Evolutionary conservation across 352 stramenopile genomes (phyloP), one percentile per base, ranked within the genome.

Genomic region (Phytopythium aichiense): DNA sequence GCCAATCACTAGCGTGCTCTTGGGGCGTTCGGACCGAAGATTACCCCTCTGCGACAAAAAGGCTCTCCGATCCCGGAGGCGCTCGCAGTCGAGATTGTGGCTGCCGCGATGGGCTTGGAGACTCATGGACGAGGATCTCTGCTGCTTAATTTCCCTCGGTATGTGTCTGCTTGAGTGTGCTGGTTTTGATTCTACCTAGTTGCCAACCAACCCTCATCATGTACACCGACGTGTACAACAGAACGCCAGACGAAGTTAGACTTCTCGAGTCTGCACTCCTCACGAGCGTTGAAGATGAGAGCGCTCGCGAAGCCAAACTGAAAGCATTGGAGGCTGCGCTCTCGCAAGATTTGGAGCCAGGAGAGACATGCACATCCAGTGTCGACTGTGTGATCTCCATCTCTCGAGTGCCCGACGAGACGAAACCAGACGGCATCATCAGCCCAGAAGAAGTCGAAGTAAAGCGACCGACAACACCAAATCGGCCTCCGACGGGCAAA

Each of bases 121-220:
- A 1, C 5, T 16, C 43, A 16, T 3, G 50, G 12, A 35, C 12
- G 28, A 37, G 28, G 23, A 22, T 35, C 28, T 16, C 18, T 58
- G 13, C 59, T 89, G 1, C 78, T 81, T 63, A 87, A 89, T 58
- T 89, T 86, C 40, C 80, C 80, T 46, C 63, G 77, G 76, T 86
- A 48, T 6, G 31, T 22, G 22, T 22, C 42, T 46, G 15, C 15
- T 23, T 46, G 40, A 12, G 15, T n/a, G 5, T 46, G 6, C 20
- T 25, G 7, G 7, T 31, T 43, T 40, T 28, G 12, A 23, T 20
- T 53, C 18, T 31, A 46, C 43, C 61, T 12, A 20, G 35, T 40
- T 40, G 35, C 35, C 12, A 40, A 40, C 12, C 35, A 0, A 40
- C 35, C 35, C 35, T 31, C 35, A 40, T 40, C 35, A 40, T 40